Evolutionary conservation across 2,329 filamentous ascomycete species (phyloP), one percentile per base, ranked within the genome.

Genomic region (Albophoma yamanashiensis): DNA sequence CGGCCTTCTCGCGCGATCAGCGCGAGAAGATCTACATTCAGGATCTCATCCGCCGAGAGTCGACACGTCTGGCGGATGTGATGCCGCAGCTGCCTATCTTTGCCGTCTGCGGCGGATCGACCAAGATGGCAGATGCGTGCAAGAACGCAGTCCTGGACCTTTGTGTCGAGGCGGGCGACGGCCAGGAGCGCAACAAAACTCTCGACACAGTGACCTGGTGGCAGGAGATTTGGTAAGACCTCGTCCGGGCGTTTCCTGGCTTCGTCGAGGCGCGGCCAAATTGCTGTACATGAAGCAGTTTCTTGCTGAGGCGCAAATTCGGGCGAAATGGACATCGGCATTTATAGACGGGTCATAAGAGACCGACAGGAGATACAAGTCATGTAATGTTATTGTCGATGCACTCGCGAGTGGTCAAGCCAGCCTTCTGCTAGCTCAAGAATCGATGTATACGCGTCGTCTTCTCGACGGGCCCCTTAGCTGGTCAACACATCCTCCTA

Each of bases 211-310:
- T 77, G 53, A 76, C 71, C 9, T 79, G 78, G 70, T 84, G 82
- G 79, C 81, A 85, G 69, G 83, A 86, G 69, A 83, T 83, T 34
- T 86, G 83, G 82, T 85, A 69, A 69, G 58, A 15, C 20, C 12
- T 22, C 2, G 5, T 36, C 50, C 31, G 17, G 50, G 9, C 17
- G 1, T 27, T 36, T 31, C 2, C 8, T 20, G 17, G 17, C 27
- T 20, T 53, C 17, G 27, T n/a, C 17, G 14, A 14, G 50, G 22
- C 31, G 12, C 9, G 4, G 20, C 22, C 9, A 11, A 36, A 34
- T 36, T 17, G 31, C 31, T 53, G 20, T 17, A 22, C 17, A 22
- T 14, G 9, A n/a, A 53, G 4, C 31, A 22, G 12, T 11, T 20
- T 20, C 31, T 3, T 31, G 15, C 27, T 7, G 12, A 22, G 20